Evolutionary conservation across 805 yeast genomes (phyloP).

Genomic region (Ogataea trehaloabstinens): DNA sequence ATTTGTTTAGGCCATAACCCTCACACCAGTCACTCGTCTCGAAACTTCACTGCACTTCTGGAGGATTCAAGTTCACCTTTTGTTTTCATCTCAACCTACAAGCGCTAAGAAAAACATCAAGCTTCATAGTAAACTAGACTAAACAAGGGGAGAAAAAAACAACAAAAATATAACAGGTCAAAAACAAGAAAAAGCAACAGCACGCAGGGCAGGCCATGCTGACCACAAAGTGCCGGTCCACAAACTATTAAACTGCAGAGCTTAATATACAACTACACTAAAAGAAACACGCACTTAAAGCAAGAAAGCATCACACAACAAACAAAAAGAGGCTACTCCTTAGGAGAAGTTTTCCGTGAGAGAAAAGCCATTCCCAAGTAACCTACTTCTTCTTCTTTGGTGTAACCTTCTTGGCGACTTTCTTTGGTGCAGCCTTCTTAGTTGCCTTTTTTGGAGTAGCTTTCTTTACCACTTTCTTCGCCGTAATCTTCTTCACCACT

Average conservation of each 20-base stretch:
- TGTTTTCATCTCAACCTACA: no score
- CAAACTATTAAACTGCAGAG: background rate
- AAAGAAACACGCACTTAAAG: conserved; percentile 1
- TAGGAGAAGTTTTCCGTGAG: background rate
- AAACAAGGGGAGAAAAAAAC: conserved; percentile 2
- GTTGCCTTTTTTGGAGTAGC: conserved; percentile 20
- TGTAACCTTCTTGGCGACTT: conserved; percentile 20
- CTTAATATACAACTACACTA: conserved; percentile 1
- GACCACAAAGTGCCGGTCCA: no score
- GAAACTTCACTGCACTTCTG: no score
- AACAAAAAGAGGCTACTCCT: background rate
- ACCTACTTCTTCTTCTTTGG: conserved; percentile 13
- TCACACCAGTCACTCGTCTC: no score
- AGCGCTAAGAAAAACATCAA: background rate
- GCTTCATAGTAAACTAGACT: conserved; percentile 1
- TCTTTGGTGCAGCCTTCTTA: conserved; percentile 22
- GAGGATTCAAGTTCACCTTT: no score
- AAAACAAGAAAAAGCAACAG: conserved; percentile 2
- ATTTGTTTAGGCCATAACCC: no score
- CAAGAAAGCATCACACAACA: background rate
- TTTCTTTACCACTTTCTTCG: conserved; percentile 28
- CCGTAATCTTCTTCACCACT: conserved; percentile 23
- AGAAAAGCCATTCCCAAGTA: background rate
- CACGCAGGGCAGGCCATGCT: no score
- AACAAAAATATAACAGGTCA: conserved; percentile 4